Base-by-base conservation (phyloP, 768 basidiomycete genomes). In the Hemileccinum impolitum region DNA sequence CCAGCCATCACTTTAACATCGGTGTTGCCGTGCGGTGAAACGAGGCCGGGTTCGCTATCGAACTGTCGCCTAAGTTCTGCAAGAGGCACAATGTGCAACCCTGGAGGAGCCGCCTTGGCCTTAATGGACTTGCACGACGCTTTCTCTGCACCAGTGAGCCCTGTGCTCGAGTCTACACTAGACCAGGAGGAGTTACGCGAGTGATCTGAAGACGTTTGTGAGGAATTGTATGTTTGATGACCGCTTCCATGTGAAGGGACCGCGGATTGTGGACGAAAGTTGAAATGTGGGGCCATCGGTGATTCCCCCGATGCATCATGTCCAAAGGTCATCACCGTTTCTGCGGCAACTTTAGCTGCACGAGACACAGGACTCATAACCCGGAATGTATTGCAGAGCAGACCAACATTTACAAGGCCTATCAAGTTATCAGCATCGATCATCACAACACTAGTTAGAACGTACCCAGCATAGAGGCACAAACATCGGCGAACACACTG, bases 301-400 rank as follows among this genome's bases (percentile, higher is more conserved):
- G 57, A 63, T 52, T 61, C 63, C 17, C 43, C 36, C 13, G 57
- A 61, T 3, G 61, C 58, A 8, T 51, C 37, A 32, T 67, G 55
- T 35, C 63, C 59, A 28, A 63, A 69, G 15, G 44, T 59, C 49
- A 51, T 45, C 45, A 50, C 55, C 14, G 52, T 49, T 12, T 58
- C 59, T 14, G 30, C 32, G n/a, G 30, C 25, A 35, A 44, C 17
- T 32, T 35, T 54, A 35, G 37, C 26, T 14, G 32, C 36, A 30
- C 36, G 48, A 43, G 53, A 75, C 19, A 77, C 76, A 21, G 78
- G 78, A 9, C 73, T 70, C 30, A 90, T 68, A 43, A 85, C 74
- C 10, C 80, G 77, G 60, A 87, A 78, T 10, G 82, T 86, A 59
- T 84, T 86, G 70, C 76, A 80, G 25, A 88, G 73, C n/a, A 89